Base-by-base conservation (phyloP, 306 rosid genomes). In the Oxytropis ochrocephala region DNA sequence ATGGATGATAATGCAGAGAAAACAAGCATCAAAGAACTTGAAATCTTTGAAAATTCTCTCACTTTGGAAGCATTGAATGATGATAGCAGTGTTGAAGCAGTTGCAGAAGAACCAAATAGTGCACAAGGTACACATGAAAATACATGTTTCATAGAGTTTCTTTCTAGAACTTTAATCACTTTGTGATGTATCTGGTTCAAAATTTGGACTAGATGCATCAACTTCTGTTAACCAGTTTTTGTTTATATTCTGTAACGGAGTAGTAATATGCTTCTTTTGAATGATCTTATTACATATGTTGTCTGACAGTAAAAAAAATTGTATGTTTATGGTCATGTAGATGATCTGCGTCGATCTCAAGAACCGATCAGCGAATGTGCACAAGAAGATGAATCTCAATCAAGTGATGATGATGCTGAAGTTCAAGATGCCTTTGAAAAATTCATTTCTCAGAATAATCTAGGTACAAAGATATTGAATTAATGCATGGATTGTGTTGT, bases 91-190 rank as follows among this genome's bases (percentile, higher is more conserved):
- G 59, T 41, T 53, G 69, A 67, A 72, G 72, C 63, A 33, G 73
- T 32, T 8, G 1, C 29, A 56, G 77, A 74, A 76, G 83, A 79
- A 52, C 72, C 6, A 42, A 76, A 76, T 24, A 32, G 76, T 44
- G 47, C 59, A 64, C 69, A 64, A 87, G 96, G 93, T 87, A 83
- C 61, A 51, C 61, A 51, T 11, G 18, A 54, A 75, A 61, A 72
- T 47, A 14, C 72, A n/a, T 66, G 65, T 47, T 66, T 44, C 47
- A 57, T 69, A 16, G 30, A 27, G 16, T 72, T 60, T 77, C 27
- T 72, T 60, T 77, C 27, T 13, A 18, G 18, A 11, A 47, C 50
- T 36, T 52, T 43, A 47, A 29, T 27, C 52, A 44, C 36, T 10
- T 53, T 59, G 16, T 49, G 41, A n/a, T n/a, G n/a, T n/a, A n/a